These are phyloP conservation scores for Erysimum cheiranthoides DNA, from an alignment of 345 rosid species.

Conservation along the genomic window DNA sequence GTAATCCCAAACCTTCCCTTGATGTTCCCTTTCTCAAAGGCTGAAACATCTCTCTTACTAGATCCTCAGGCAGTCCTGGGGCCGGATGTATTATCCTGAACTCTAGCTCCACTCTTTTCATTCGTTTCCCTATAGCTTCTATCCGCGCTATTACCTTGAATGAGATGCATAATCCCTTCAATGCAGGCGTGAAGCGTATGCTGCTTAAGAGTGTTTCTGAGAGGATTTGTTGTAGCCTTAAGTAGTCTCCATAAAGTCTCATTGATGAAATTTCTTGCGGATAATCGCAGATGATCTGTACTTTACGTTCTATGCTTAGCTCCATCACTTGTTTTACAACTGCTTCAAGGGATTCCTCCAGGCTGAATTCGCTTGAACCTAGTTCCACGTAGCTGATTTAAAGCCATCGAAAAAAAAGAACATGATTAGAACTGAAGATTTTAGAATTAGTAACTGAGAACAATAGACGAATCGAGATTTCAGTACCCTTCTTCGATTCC, in stretches of 20 bases:
- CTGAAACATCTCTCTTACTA: constrained; percentile 75
- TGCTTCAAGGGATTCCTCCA: constrained; percentile 63
- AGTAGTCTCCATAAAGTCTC: constrained; percentile 68
- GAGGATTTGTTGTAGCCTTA: constrained; percentile 86
- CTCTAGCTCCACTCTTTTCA: constrained; percentile 74
- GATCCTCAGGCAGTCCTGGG: constrained; percentile 75
- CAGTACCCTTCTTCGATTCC: constrained; percentile 79
- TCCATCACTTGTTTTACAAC: constrained; percentile 70
- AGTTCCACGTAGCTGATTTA: constrained; percentile 65
- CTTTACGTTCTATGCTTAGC: constrained; percentile 60
- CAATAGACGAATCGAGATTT: constrained; percentile 9
- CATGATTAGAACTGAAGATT: constrained; percentile 14
- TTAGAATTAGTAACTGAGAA: not conserved
- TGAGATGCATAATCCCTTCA: constrained; percentile 56
- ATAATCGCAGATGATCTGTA: constrained; percentile 56
- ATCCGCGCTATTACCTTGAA: constrained; percentile 55
- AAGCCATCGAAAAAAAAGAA: constrained; percentile 1
- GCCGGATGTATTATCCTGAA: constrained; percentile 84
- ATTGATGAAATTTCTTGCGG: constrained; percentile 60
- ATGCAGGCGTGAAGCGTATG: constrained; percentile 62
- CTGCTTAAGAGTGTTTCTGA: constrained; percentile 66
- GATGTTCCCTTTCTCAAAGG: constrained; percentile 55
- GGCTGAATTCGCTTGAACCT: constrained; percentile 58
- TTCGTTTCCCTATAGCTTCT: constrained; percentile 65
- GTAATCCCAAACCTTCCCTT: constrained; percentile 83